These are phyloP conservation scores for Geotrichum histeridarum DNA, from an alignment of 1,139 yeast genomes.

Conservation along the genomic window DNA sequence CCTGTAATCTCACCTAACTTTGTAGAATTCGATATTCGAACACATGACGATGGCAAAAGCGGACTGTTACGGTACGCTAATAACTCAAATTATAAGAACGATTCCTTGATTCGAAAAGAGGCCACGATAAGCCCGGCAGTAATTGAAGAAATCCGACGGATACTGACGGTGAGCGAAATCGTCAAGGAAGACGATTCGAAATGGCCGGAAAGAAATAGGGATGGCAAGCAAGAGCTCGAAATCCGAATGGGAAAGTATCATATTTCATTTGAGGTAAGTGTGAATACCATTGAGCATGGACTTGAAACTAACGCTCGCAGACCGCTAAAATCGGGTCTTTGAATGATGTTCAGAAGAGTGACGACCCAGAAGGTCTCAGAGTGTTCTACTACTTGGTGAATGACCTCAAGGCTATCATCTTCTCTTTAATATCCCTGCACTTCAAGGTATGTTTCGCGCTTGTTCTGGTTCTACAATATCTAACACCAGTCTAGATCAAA, in stretches of 20 bases:
- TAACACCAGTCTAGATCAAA: conserved; percentile 19
- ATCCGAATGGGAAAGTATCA: conserved; percentile 40
- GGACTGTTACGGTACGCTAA: conserved; percentile 44
- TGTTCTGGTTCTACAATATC: not conserved
- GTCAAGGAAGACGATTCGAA: conserved; percentile 40
- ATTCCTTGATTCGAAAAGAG: conserved; percentile 42
- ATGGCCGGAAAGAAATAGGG: conserved; percentile 44
- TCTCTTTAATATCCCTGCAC: conserved; percentile 43
- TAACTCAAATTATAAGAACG: conserved; percentile 45
- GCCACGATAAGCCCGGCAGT: conserved; percentile 39
- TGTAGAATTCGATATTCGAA: conserved; percentile 41
- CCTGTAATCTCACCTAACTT: not conserved
- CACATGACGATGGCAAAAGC: conserved; percentile 34
- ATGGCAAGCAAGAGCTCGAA: conserved; percentile 46
- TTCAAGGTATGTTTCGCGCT: conserved; percentile 36
- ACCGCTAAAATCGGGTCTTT: conserved; percentile 43
- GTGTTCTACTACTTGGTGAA: conserved; percentile 45
- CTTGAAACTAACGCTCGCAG: conserved; percentile 17
- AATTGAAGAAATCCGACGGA: conserved; percentile 36
- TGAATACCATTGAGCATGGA: not conserved
- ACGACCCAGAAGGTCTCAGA: conserved; percentile 44
- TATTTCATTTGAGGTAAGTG: conserved; percentile 37
- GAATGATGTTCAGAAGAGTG: conserved; percentile 39
- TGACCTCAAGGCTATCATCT: conserved; percentile 44
- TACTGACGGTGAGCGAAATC: conserved; percentile 42